Evolutionary conservation across 306 rosid genomes (phyloP), one percentile per base, ranked within the genome.

Genomic region (Rosa multiflora): DNA sequence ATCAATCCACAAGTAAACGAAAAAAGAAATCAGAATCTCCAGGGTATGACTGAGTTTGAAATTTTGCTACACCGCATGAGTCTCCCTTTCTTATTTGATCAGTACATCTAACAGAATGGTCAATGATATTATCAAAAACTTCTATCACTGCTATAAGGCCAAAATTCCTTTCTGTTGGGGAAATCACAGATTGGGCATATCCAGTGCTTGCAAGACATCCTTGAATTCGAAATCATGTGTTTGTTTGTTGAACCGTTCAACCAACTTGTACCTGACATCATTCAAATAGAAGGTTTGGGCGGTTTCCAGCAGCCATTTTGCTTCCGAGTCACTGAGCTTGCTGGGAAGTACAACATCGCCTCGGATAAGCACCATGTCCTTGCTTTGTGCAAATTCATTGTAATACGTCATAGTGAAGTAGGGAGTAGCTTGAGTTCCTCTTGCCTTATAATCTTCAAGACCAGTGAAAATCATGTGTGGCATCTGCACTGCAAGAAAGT

Each of bases 361-460:
- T 0, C 93, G 91, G 82, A 95, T 80, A 10, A 95, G 93, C 75
- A 92, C 97, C 82, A 92, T 55, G 77, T 89, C 97, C 92, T 92
- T 95, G 87, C 82, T 91, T 78, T 89, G 93, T 42, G 96, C 96
- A 82, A 95, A 95, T 88, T 95, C 97, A 49, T 88, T 88, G 84
- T 92, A 91, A 83, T 80, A 93, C 39, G 96, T 64, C 43, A 88
- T 79, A 18, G 94, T 85, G 49, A 88, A 83, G 89, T 93, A 93
- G 52, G 99, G 99, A 81, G 96, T 37, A 73, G 98, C 94, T 83
- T 95, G 96, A 79, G 94, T 93, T 88, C 99, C 98, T 76, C 92
- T 89, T 52, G 96, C 97, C 85, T 93, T 95, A 84, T 93, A 95
- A 90, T 93, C 97, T 86, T 93, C 97, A 85, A 94, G 95, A 67